phyloP scores from a whole-genome alignment of 148 eudicot genomes.

The Chenopodium album region DNA sequence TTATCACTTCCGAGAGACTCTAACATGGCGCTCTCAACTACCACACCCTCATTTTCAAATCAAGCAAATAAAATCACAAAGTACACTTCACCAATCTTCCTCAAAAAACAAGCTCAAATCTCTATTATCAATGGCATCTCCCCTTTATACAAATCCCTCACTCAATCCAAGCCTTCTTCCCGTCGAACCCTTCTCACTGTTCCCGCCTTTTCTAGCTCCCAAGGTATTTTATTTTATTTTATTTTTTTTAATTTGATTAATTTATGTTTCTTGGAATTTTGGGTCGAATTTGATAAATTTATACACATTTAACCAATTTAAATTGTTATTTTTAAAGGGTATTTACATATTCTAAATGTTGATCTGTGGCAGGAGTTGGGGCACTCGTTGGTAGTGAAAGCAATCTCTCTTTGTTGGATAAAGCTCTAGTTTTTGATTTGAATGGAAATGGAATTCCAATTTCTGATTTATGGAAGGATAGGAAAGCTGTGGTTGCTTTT shows the following conservation, averaged over 20 bases:
- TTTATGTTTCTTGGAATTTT: neutral
- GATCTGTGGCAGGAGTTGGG: constrained; percentile 33
- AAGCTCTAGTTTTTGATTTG: constrained; percentile 66
- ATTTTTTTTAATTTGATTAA: no score
- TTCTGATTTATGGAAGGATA: constrained; percentile 89
- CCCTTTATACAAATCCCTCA: constrained; percentile 8
- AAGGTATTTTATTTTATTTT: constrained; percentile 22
- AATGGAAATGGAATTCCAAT: constrained; percentile 61
- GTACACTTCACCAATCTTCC: neutral
- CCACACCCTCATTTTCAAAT: constrained; percentile 11
- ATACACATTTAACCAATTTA: no score
- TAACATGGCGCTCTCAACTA: constrained; percentile 28
- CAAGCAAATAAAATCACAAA: neutral
- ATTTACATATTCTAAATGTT: neutral
- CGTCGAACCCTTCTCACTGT: constrained; percentile 8
- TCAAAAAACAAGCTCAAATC: neutral
- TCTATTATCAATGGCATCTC: neutral
- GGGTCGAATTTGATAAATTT: neutral
- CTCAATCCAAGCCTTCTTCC: neutral
- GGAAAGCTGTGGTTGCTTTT: constrained; percentile 91
- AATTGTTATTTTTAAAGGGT: neutral
- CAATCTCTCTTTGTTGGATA: constrained; percentile 44
- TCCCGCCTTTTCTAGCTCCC: constrained; percentile 39
- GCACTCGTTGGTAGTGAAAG: constrained; percentile 30
- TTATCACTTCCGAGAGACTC: neutral